A percentile compares a stretch with the other conserved stretches of the same genome.
Conservation (phyloP, 2,329 filamentous ascomycete genomes). For the Neurospora sp. region DNA sequence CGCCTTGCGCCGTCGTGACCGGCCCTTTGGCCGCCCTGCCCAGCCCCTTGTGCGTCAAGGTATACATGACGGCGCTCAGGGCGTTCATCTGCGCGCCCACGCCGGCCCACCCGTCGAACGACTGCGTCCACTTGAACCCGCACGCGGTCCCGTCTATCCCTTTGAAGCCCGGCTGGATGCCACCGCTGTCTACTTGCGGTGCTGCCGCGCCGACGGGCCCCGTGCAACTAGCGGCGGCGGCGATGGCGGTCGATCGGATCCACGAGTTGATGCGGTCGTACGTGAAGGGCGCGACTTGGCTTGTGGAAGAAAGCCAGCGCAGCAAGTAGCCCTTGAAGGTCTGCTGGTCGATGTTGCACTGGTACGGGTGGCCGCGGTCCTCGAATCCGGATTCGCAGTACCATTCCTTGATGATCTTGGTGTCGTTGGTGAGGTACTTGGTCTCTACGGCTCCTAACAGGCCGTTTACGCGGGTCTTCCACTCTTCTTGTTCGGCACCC, state of each 20-base stretch:
- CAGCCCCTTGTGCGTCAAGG: constrained; percentile 33
- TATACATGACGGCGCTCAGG: constrained; percentile 53
- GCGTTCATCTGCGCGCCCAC: constrained; percentile 65
- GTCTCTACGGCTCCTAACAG: constrained; percentile 40
- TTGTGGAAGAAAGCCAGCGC: constrained; percentile 52
- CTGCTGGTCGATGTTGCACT: constrained; percentile 61
- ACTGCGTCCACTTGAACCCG: constrained; percentile 54
- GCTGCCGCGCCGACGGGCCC: constrained; percentile 29
- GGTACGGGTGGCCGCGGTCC: constrained; percentile 25
- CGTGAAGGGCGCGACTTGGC: constrained; percentile 45
- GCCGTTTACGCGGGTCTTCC: constrained; percentile 50
- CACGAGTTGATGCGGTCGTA: constrained; percentile 39
- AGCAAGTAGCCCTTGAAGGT: constrained; percentile 69
- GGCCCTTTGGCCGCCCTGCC: constrained; percentile 31
- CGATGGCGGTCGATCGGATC: constrained; percentile 39
- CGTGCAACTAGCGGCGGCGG: constrained; percentile 42
- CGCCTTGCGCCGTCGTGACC: constrained; percentile 45
- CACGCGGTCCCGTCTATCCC: constrained; percentile 52
- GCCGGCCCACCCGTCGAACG: constrained; percentile 50
- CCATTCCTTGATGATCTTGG: constrained; percentile 51
- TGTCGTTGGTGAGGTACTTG: constrained; percentile 52
- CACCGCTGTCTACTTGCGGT: neutral
- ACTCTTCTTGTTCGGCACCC: constrained; percentile 29
- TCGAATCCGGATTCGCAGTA: constrained; percentile 45
- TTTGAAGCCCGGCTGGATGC: constrained; percentile 25